Percentiles rank a stretch among this genome's conserved stretches.
Conservation (phyloP, 352 stramenopile species). For the Phytopythium delawarense region DNA sequence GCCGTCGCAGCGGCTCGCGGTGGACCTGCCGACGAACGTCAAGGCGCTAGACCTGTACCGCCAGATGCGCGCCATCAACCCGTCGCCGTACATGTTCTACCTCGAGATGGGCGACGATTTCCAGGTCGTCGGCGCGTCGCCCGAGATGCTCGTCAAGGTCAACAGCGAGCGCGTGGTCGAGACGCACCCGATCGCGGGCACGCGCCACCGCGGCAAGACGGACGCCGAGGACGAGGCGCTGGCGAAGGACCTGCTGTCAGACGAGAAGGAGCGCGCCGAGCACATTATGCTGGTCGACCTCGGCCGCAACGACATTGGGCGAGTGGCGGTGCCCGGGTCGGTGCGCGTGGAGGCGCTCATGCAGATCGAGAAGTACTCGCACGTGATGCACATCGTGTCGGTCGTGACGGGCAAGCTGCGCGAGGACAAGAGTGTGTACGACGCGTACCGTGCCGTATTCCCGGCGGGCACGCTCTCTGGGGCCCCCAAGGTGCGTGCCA, state of each 20-base stretch:
- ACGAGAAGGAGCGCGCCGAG: slow-evolving; percentile 89
- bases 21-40: slow-evolving; percentile 65
- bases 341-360: slow-evolving; percentile 85
- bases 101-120: slow-evolving; percentile 82
- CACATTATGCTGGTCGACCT: slow-evolving; percentile 93
- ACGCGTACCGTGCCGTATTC: slow-evolving; percentile 89
- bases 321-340: slow-evolving; percentile 74
- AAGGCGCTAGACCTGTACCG: slow-evolving; percentile 81
- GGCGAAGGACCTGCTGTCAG: slow-evolving; percentile 67
- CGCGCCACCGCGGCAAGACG: slow-evolving; percentile 75
- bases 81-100: slow-evolving; percentile 90
- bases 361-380: slow-evolving; percentile 91
- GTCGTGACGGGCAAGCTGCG: slow-evolving; percentile 82
- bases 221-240: slow-evolving; percentile 85
- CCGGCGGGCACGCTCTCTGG: slow-evolving; percentile 83
- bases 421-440: slow-evolving; percentile 79
- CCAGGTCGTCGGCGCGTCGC: slow-evolving; percentile 83
- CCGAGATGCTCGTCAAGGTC: slow-evolving; percentile 90
- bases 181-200: slow-evolving; percentile 89
- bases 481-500: slow-evolving; percentile 87
- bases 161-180: slow-evolving; percentile 80
- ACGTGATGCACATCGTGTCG: slow-evolving; percentile 91
- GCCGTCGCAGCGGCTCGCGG: slow-evolving; percentile 71
- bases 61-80: slow-evolving; percentile 87
- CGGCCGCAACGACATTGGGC: slow-evolving; percentile 87